Conservation (phyloP, 2,329 filamentous ascomycete genomes). For the Mollisia scopiformis region DNA sequence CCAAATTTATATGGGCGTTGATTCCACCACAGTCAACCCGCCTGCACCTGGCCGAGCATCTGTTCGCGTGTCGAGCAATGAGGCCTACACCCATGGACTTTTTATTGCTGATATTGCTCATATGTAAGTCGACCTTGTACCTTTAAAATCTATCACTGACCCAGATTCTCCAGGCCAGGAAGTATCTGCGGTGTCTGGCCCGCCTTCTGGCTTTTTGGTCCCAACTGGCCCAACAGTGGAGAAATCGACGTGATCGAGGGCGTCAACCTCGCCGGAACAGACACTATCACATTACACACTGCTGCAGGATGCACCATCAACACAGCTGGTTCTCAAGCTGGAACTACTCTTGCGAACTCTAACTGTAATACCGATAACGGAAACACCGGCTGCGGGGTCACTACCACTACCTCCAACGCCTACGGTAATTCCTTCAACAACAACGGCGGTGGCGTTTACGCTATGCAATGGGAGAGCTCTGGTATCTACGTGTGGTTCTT, state of each 20-base stretch:
- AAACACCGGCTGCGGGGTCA: conserved; percentile 41
- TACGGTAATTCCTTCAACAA: conserved; percentile 71
- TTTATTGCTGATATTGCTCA: conserved; percentile 74
- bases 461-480: conserved; percentile 69
- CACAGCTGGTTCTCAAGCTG: conserved; percentile 44
- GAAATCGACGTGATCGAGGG: conserved; percentile 72
- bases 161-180: conserved; percentile 46
- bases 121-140: conserved; percentile 52
- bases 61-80: conserved; percentile 68
- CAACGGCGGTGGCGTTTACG: conserved; percentile 68
- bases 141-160: not conserved
- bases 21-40: conserved; percentile 59
- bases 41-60: conserved; percentile 56
- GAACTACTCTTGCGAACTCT: conserved; percentile 39
- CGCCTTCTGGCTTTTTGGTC: conserved; percentile 58
- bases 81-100: conserved; percentile 65
- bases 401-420: conserved; percentile 43
- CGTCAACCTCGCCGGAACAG: conserved; percentile 61
- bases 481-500: conserved; percentile 81
- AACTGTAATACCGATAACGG: conserved; percentile 53
- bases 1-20: conserved; percentile 70
- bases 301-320: conserved; percentile 47
- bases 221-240: conserved; percentile 55
- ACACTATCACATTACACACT: conserved; percentile 67
- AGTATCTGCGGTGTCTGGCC: conserved; percentile 75